Evolutionary conservation across 2,329 filamentous ascomycete species (phyloP), one percentile per base, ranked within the genome.

Genomic region (Neocucurbitaria cava): DNA sequence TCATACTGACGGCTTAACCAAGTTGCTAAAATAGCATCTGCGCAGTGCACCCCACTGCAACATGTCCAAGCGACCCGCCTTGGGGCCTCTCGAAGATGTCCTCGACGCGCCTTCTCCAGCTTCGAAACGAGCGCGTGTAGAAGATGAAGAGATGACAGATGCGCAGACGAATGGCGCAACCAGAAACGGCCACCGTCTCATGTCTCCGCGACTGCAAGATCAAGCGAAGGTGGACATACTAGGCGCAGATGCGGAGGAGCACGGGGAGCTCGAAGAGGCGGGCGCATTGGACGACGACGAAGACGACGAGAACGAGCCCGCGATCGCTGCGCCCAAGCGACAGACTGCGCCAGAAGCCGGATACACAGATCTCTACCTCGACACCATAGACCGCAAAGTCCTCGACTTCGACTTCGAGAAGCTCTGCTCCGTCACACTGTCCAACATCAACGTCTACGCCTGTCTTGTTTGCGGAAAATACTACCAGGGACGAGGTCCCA

Each of bases 401-500:
- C 87, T 98, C 52, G 95, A 99, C 77, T 98, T 98, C 74, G 95
- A 99, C 77, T 99, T 99, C 74, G 95, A 99, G 75, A 99, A 99
- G 82, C 86, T 97, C 11, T 99, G 95, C 79, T 98, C 94, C 21
- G 85, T 99, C 63, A 96, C 92, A 30, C 84, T 99, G 7, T 96
- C 93, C 44, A 98, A 98, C 75, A 97, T 98, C 79, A 99, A 99
- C 73, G 93, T 99, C 40, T 99, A 99, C 76, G 95, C 95, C 9
- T 99, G 95, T 71, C 85, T 99, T 10, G 91, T 98, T 1, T 99
- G 95, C 76, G 95, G 95, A n/a, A 94, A 92, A 76, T 99, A 99
- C 81, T 99, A 90, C 76, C 92, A 97, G 77, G 95, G 95, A 48
- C 86, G 95, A 66, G 95, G 95, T 0, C 90, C 90, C 15, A 96